phyloP scores from a whole-genome alignment of 1,139 yeast species.

The Schwanniomyces etchellsii region DNA sequence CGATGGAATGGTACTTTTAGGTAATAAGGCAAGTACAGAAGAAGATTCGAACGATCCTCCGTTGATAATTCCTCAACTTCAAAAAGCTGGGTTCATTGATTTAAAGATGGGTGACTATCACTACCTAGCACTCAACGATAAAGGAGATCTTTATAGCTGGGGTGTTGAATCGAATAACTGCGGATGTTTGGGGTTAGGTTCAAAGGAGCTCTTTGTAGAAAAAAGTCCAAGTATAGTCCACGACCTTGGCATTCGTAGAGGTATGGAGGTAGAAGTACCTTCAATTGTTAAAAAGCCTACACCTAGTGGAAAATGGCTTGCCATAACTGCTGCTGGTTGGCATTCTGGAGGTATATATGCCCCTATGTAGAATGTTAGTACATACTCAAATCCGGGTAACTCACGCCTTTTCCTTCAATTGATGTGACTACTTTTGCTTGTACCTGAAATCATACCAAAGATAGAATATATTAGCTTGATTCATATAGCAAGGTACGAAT shows the following conservation, averaged over 20 bases:
- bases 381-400: slow-evolving; percentile 1
- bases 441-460: not conserved
- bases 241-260: slow-evolving; percentile 27
- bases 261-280: slow-evolving; percentile 32
- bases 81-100: slow-evolving; percentile 47
- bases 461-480: no score
- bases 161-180: slow-evolving; percentile 59
- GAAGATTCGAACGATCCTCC: slow-evolving; percentile 17
- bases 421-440: not conserved
- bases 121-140: slow-evolving; percentile 51
- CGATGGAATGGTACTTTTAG: slow-evolving; percentile 44
- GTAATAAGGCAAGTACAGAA: slow-evolving; percentile 18
- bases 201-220: slow-evolving; percentile 16
- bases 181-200: slow-evolving; percentile 71
- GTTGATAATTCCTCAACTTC: slow-evolving; percentile 36
- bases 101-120: slow-evolving; percentile 76
- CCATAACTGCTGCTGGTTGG: slow-evolving; percentile 76
- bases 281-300: slow-evolving; percentile 25
- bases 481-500: no score
- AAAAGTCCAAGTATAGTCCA: slow-evolving; percentile 11
- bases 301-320: slow-evolving; percentile 37
- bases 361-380: slow-evolving; percentile 6
- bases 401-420: not conserved
- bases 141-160: slow-evolving; percentile 65
- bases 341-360: slow-evolving; percentile 55